A percentile compares a stretch with the other conserved stretches of the same genome.
Conservation (phyloP, 495 filamentous ascomycete species). For the Tuber calosporum region DNA sequence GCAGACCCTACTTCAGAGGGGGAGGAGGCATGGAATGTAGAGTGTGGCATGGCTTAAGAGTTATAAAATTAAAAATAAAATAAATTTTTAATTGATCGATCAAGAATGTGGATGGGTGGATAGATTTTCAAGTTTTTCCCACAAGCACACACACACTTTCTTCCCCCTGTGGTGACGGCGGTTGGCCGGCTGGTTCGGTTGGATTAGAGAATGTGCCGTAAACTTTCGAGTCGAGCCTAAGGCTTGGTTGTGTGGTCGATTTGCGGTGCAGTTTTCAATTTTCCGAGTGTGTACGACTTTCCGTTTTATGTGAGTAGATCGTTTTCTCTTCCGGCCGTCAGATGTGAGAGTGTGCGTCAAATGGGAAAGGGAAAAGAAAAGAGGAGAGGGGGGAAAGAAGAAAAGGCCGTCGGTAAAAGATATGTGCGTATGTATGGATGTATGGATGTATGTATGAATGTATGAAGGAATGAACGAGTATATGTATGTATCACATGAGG, state of each 20-base stretch:
- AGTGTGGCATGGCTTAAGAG: constrained; percentile 29
- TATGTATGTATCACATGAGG: not conserved
- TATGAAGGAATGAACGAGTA: not conserved
- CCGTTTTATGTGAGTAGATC: not conserved
- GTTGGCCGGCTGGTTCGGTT: not conserved
- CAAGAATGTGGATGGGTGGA: not conserved
- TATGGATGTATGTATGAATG: not conserved
- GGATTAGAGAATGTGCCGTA: not conserved
- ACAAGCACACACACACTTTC: not conserved
- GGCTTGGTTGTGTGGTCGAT: not conserved
- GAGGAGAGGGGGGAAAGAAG: no score
- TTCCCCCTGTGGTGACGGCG: not conserved
- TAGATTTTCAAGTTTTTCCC: not conserved
- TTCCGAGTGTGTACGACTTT: not conserved
- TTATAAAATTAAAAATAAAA: not conserved
- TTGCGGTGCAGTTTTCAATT: not conserved
- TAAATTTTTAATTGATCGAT: not conserved
- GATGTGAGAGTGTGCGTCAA: not conserved
- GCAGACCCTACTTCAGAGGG: constrained; percentile 9
- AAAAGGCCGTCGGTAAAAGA: not conserved
- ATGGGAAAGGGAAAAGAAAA: not conserved
- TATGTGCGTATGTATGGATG: not conserved
- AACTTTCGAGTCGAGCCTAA: not conserved
- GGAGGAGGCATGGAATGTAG: constrained; percentile 27
- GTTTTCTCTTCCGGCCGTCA: not conserved